Conservation (phyloP, 192 early-diverging fungal genomes). For the Allomyces javanicus region DNA sequence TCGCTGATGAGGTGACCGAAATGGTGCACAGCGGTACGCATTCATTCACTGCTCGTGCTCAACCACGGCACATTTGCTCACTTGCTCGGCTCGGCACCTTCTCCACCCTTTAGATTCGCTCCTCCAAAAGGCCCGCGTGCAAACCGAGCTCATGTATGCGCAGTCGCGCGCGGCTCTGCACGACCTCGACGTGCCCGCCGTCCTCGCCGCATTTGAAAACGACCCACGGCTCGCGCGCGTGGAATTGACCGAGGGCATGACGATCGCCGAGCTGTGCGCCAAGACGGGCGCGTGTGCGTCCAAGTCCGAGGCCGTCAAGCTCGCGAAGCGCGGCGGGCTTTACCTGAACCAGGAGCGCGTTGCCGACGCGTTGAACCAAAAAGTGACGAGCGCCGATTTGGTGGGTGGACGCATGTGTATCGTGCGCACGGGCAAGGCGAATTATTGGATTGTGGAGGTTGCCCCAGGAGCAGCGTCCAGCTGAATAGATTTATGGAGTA, state of each 20-base stretch:
- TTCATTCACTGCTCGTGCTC: not conserved
- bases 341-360: conserved; percentile 52
- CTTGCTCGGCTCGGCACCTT: not conserved
- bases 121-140: conserved; percentile 22
- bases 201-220: conserved; percentile 50
- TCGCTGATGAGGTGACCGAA: conserved; percentile 72
- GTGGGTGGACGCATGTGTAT: conserved; percentile 45
- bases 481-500: no score
- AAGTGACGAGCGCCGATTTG: conserved; percentile 25
- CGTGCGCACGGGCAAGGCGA: conserved; percentile 58
- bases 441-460: conserved; percentile 37
- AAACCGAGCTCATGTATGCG: conserved; percentile 58
- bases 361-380: conserved; percentile 13
- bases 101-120: not conserved
- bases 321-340: conserved; percentile 56
- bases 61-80: not conserved
- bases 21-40: conserved; percentile 64
- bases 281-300: conserved; percentile 39
- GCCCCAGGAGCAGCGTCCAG: no score
- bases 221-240: conserved; percentile 39
- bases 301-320: conserved; percentile 56
- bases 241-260: conserved; percentile 15
- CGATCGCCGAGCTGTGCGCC: conserved; percentile 38
- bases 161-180: conserved; percentile 13
- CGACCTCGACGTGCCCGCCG: conserved; percentile 22